Evolutionary conservation across 179 eudicot species (phyloP).

Genomic region (Spergularia azorica): DNA sequence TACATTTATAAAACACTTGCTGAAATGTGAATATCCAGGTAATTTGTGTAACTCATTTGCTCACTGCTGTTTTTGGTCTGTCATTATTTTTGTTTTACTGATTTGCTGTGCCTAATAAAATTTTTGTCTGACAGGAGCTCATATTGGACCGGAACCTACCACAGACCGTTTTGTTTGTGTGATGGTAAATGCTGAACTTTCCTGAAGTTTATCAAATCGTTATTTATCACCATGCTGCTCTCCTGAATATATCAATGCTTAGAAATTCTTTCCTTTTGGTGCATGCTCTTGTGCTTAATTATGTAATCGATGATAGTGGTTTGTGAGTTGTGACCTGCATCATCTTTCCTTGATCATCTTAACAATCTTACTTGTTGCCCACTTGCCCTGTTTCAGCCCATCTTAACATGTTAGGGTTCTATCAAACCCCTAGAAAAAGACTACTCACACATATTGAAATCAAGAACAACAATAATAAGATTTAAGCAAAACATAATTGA

Average conservation of each 20-base stretch:
- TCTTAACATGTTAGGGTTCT: not conserved
- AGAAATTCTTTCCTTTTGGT: not conserved
- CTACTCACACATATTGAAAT: no score
- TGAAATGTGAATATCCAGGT: constrained; percentile 90
- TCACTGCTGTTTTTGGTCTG: not conserved
- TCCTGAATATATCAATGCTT: not conserved
- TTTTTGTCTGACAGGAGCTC: constrained; percentile 65
- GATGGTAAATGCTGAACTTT: constrained; percentile 49
- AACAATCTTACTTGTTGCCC: not conserved
- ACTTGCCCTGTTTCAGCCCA: not conserved
- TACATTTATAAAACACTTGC: constrained; percentile 90
- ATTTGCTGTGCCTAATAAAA: constrained; percentile 4
- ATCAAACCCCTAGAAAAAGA: no score
- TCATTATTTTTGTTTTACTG: not conserved
- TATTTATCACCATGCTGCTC: not conserved
- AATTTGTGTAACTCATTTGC: not conserved
- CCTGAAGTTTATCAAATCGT: not conserved
- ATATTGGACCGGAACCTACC: constrained; percentile 99
- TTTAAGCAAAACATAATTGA: no score
- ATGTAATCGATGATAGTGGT: not conserved
- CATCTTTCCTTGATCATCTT: not conserved
- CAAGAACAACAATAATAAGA: no score
- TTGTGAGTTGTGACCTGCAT: no score
- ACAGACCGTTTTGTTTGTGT: constrained; percentile 92
- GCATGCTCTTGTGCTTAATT: not conserved